Evolutionary conservation across 306 rosid species (phyloP).

Genomic region (Begonia loranthoides): DNA sequence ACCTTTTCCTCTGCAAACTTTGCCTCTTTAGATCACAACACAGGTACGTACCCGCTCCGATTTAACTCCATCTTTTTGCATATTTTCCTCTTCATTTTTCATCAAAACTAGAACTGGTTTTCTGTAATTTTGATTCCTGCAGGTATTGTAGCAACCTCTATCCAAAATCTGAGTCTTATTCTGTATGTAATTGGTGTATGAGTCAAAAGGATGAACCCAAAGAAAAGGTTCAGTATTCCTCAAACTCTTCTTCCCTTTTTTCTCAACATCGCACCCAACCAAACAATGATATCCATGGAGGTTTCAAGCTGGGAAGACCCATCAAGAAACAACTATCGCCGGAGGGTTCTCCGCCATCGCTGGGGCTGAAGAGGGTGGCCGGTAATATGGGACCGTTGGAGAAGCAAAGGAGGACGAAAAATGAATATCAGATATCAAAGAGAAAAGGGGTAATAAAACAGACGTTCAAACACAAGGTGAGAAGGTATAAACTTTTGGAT

Average conservation of each 20-base stretch:
- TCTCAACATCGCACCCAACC: conserved; percentile 18
- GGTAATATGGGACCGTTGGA: conserved; percentile 17
- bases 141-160: conserved; percentile 87
- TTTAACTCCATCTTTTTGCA: neutral
- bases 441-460: conserved; percentile 30
- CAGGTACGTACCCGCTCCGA: conserved; percentile 25
- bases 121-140: neutral
- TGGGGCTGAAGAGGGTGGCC: neutral
- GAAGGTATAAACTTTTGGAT: conserved; percentile 95
- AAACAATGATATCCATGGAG: conserved; percentile 2
- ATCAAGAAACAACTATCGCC: conserved; percentile 51
- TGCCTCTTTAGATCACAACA: conserved; percentile 97
- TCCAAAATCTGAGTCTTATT: conserved; percentile 41
- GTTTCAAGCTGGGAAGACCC: conserved; percentile 9
- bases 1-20: conserved; percentile 69
- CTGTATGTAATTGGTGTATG: conserved; percentile 86
- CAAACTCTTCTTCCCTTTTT: conserved; percentile 42
- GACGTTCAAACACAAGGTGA: conserved; percentile 61
- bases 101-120: neutral
- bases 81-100: neutral
- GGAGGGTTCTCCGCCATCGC: conserved; percentile 16
- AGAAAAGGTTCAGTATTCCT: conserved; percentile 54
- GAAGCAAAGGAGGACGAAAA: conserved; percentile 37
- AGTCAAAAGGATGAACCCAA: conserved; percentile 36
- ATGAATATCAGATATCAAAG: conserved; percentile 42